A percentile compares a stretch with the other conserved stretches of the same genome.
Conservation (phyloP, 441 rosid genomes). For the Pelargonium hybrid region DNA sequence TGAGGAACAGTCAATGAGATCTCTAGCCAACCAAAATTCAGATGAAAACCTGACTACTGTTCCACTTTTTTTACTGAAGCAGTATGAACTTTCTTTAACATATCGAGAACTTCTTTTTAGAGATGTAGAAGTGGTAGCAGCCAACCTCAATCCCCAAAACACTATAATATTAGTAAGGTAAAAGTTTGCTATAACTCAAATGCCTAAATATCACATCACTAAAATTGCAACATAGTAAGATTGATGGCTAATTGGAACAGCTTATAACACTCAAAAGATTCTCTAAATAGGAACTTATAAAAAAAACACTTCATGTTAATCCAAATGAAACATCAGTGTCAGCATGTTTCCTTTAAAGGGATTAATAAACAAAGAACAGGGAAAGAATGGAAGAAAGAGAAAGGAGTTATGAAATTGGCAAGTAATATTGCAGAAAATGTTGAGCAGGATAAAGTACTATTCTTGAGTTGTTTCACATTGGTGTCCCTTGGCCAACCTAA, state of each 20-base stretch:
- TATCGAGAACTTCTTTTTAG: neutral
- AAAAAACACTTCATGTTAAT: neutral
- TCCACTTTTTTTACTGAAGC: neutral
- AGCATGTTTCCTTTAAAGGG: neutral
- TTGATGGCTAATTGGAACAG: neutral
- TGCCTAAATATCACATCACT: neutral
- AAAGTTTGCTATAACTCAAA: neutral
- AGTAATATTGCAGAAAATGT: too few relatives aligned
- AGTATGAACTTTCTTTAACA: conserved; percentile 1
- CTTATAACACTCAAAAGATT: neutral
- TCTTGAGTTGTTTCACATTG: too few relatives aligned
- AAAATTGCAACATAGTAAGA: neutral
- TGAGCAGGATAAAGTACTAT: too few relatives aligned
- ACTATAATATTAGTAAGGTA: neutral
- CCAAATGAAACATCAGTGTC: neutral
- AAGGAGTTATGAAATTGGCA: too few relatives aligned
- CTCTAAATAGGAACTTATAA: neutral
- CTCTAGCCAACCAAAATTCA: neutral
- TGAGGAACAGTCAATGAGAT: neutral
- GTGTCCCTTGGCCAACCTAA: too few relatives aligned
- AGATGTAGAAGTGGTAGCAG: neutral
- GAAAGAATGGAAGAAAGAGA: too few relatives aligned
- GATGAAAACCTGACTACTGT: neutral
- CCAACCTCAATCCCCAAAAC: neutral
- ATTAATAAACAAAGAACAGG: neutral